phyloP scores from a whole-genome alignment of 257 asterid species.

The Solanum bukasovii region DNA sequence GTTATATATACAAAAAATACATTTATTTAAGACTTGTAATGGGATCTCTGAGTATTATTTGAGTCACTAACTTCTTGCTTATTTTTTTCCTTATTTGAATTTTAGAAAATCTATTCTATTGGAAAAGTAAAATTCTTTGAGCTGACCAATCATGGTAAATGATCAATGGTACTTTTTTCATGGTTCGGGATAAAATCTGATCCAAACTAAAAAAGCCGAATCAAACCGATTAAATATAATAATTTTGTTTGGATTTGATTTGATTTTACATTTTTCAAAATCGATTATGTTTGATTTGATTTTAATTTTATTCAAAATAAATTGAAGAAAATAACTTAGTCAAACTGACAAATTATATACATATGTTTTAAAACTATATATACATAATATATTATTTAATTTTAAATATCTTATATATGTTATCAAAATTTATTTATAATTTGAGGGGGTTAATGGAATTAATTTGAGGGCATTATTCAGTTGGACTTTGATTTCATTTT shows the following conservation, averaged over 20 bases:
- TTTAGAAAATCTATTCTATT: neutral
- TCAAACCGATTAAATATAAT: too few species aligned
- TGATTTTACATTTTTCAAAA: too few species aligned
- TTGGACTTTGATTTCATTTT: neutral
- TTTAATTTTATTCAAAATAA: too few species aligned
- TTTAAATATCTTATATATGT: too few species aligned
- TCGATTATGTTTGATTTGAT: too few species aligned
- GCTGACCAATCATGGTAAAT: neutral
- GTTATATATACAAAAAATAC: neutral
- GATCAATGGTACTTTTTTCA: neutral
- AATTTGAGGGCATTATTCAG: neutral
- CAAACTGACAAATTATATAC: too few species aligned
- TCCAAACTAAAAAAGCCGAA: neutral
- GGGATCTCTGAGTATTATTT: conserved; percentile 21
- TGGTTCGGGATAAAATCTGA: neutral
- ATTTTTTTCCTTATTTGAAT: neutral
- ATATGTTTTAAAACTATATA: too few species aligned
- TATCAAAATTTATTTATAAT: too few species aligned
- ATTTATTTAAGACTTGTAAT: neutral
- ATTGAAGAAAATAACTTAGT: neutral
- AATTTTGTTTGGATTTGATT: neutral
- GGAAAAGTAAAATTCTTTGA: neutral
- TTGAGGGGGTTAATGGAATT: neutral
- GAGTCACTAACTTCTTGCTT: neutral
- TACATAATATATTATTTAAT: neutral